Percentiles rank a stretch among this genome's conserved stretches.
phyloP scores from a whole-genome alignment of 2,329 filamentous ascomycete genomes.

The Knufia petricola region DNA sequence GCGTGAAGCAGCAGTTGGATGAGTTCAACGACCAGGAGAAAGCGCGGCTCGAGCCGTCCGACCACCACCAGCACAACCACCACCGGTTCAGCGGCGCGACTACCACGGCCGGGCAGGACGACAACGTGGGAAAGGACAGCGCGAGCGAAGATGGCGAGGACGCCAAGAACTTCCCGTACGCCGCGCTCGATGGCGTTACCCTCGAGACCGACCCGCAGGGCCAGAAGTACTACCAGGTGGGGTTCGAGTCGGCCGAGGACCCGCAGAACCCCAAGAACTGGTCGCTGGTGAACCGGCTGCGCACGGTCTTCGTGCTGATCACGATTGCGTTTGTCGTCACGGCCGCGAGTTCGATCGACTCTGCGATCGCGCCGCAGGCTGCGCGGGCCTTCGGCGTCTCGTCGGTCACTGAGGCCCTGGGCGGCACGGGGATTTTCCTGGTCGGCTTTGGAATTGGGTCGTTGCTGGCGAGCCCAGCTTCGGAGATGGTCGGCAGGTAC shows the following conservation, averaged over 20 bases:
- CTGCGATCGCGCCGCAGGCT: conserved; percentile 39
- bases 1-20: too few relatives aligned
- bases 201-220: too few relatives aligned
- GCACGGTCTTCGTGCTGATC: conserved; percentile 35
- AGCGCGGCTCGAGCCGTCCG: too few relatives aligned
- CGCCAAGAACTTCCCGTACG: too few relatives aligned
- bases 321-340: conserved; percentile 43
- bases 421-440: conserved; percentile 32
- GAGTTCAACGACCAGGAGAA: too few relatives aligned
- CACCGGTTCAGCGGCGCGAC: too few relatives aligned
- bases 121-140: too few relatives aligned
- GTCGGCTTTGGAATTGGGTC: conserved; percentile 42
- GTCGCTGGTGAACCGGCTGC: conserved; percentile 27
- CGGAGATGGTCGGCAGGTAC: conserved; percentile 41
- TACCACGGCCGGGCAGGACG: too few relatives aligned
- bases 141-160: too few relatives aligned
- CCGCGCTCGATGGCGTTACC: too few relatives aligned
- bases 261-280: conserved; percentile 33
- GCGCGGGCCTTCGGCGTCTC: conserved; percentile 35
- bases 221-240: conserved; percentile 22
- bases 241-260: conserved; percentile 32
- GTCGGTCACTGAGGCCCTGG: conserved; percentile 35
- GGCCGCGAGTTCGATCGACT: conserved; percentile 45
- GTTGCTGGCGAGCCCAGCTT: conserved; percentile 41
- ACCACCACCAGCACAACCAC: too few relatives aligned